Base-by-base conservation (phyloP, 2,329 filamentous ascomycete species). In the Alternaria sp. region DNA sequence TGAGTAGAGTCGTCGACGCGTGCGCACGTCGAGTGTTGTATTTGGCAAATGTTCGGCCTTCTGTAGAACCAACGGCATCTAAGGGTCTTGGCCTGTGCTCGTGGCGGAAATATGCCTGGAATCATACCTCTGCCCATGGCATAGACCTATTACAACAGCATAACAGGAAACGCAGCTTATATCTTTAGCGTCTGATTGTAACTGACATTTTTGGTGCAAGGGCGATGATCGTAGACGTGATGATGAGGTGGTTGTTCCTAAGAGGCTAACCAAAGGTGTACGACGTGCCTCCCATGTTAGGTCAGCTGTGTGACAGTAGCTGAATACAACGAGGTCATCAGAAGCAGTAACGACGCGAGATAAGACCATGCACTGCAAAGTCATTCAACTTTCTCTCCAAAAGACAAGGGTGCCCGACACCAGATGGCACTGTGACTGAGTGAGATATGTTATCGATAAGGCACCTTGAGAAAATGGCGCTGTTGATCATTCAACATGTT, bases 21-120 rank as follows among this genome's bases (percentile, higher is more conserved):
- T 46, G 43, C 30, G 56, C 55, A 44, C 41, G 55, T 54, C 33
- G 21, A n/a, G 26, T 44, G 47, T 45, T 21, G 20, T 26, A 26
- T 41, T 53, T 37, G 18, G 45, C 28, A 37, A 28, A 44, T 46
- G 43, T 26, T 58, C 55, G 46, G 55, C 46, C 20, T 53, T 37
- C 23, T 58, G 37, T 20, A n/a, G 30, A 33, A 20, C 26, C 18
- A 28, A 10, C 15, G 30, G 30, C 12, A 23, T 33, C 30, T 30
- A 14, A 58, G 20, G 30, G 20, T 55, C 44, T 28, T 63, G 60
- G 60, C 49, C 60, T 59, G 60, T 63, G 60, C 60, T 14, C 54
- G 15, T 20, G 41, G 28, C 21, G 47, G 33, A 30, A 18, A 4
- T 23, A 33, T 50, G 12, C n/a, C 23, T 30, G 25, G 18, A n/a